Evolutionary conservation across 2,329 filamentous ascomycete species (phyloP), one percentile per base, ranked within the genome.

Genomic region (Fusarium annulatum): DNA sequence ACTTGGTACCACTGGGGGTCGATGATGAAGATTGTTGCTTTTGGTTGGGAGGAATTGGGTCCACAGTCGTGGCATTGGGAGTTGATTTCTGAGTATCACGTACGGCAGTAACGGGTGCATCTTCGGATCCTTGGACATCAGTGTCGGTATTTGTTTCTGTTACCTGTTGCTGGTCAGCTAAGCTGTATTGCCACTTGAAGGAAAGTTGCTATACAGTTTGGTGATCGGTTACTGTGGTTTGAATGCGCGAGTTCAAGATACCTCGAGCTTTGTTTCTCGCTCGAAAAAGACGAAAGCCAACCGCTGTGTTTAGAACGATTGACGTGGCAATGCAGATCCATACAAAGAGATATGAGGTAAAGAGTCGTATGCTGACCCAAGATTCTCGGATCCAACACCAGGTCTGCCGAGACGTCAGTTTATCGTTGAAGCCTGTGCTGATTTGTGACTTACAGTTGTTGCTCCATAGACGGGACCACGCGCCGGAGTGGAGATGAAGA

Each of bases 381-480:
- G 28, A 33, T 30, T 59, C 56, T 49, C 56, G 42, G 1, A 59
- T 59, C 56, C 56, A 59, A 9, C 56, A 59, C 56, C 56, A 59
- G 0, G 14, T 59, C 56, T 57, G 11, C 4, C 6, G 7, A 10
- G 26, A 6, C 1, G 2, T 57, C 11, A 57, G 53, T 33, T 2
- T 15, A 56, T 43, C 11, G 9, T 10, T 2, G 1, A 9, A 3
- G 7, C 15, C 2, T 9, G 0, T 2, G 14, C 1, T 33, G 1
- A 30, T 14, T 19, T 15, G 2, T 14, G 16, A 21, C 53, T 45
- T 12, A 56, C 53, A 1, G 42, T 49, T 38, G 56, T 59, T 1
- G 30, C 56, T 49, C 56, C 56, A 15, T 49, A 59, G 4, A 59
- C 56, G 3, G 56, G 56, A 7, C 56, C 56, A 9, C 56, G 56